phyloP scores from a whole-genome alignment of 495 filamentous ascomycete genomes.

The Tetracladium marchalianum region DNA sequence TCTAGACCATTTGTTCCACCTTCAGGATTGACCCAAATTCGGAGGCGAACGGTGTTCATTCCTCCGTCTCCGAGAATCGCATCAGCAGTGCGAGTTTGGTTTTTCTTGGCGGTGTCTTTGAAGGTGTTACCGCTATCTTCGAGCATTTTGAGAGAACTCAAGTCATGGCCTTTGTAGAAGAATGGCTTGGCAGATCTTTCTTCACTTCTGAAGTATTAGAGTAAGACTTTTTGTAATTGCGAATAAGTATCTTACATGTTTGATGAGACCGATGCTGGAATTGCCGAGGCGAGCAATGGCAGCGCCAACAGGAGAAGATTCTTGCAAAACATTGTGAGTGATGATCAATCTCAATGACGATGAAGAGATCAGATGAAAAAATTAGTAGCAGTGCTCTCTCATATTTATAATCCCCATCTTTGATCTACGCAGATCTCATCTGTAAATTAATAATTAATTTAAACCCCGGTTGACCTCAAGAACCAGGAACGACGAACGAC shows the following conservation, averaged over 20 bases:
- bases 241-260: not conserved
- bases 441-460: too few relatives aligned
- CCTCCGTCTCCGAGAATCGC: slow-evolving; percentile 31
- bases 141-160: slow-evolving; percentile 26
- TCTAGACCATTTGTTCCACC: slow-evolving; percentile 16
- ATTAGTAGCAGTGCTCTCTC: too few relatives aligned
- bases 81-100: slow-evolving; percentile 26
- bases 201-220: too few relatives aligned
- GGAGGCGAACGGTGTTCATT: slow-evolving; percentile 29
- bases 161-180: slow-evolving; percentile 32
- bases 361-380: not conserved
- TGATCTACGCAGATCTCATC: too few relatives aligned
- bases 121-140: slow-evolving; percentile 26
- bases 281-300: not conserved
- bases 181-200: not conserved
- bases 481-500: too few relatives aligned
- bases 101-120: slow-evolving; percentile 25
- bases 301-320: not conserved
- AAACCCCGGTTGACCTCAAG: too few relatives aligned
- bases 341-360: too few relatives aligned
- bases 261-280: not conserved
- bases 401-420: too few relatives aligned
- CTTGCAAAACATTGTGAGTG: not conserved
- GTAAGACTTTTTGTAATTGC: not conserved
- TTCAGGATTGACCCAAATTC: slow-evolving; percentile 25